These are phyloP conservation scores for Chrysosporium queenslandicum DNA, from an alignment of 2,329 filamentous ascomycete species.

Conservation along the genomic window DNA sequence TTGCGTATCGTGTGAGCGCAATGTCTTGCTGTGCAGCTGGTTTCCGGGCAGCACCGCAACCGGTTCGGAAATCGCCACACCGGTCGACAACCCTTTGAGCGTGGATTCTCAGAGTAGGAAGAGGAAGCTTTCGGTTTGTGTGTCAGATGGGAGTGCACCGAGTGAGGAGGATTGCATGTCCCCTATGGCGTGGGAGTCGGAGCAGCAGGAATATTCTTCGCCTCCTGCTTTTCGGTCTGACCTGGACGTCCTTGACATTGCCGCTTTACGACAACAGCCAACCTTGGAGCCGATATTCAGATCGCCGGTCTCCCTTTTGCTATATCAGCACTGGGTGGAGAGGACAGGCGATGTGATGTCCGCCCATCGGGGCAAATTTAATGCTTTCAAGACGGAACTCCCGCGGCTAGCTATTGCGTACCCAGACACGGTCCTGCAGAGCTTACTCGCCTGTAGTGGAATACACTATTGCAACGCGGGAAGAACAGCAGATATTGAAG, in stretches of 20 bases:
- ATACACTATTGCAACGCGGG: conserved; percentile 12
- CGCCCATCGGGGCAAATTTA: conserved; percentile 12
- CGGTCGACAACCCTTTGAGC: background rate
- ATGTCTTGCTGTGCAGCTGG: conserved; percentile 14
- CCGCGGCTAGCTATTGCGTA: conserved; percentile 12
- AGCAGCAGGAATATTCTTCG: background rate
- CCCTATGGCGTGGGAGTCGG: background rate
- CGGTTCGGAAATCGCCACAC: background rate
- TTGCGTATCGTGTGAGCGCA: conserved; percentile 13
- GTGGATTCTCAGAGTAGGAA: background rate
- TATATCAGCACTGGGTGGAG: conserved; percentile 14
- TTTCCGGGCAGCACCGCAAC: background rate
- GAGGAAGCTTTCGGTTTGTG: conserved; percentile 2
- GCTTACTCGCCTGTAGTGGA: conserved; percentile 11
- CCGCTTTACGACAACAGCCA: conserved; percentile 4
- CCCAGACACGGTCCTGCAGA: conserved; percentile 12
- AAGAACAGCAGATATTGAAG: conserved; percentile 6
- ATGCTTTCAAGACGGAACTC: conserved; percentile 13
- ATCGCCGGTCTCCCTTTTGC: conserved; percentile 8
- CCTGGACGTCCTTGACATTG: conserved; percentile 6
- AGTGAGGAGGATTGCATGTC: background rate
- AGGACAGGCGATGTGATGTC: conserved; percentile 13
- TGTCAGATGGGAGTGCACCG: background rate
- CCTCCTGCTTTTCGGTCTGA: conserved; percentile 4
- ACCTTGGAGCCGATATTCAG: conserved; percentile 10